Evolutionary conservation across 352 stramenopile genomes (phyloP).

Genomic region (Globisporangium spinosum): DNA sequence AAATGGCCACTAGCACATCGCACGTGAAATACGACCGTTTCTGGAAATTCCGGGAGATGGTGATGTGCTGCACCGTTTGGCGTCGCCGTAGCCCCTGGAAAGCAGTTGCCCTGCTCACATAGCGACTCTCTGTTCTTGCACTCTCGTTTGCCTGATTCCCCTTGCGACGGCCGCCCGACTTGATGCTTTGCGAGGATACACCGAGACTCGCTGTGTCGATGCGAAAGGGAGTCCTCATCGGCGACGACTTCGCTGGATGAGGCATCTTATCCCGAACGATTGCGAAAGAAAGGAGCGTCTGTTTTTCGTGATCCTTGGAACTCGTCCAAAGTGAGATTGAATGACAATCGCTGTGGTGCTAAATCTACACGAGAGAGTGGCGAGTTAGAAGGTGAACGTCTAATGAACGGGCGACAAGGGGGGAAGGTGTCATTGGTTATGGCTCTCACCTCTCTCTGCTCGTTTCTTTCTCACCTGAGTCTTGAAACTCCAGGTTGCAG

Average conservation of each 20-base stretch:
- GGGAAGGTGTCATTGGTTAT: background rate
- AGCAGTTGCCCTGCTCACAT: background rate
- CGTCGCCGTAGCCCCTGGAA: conserved; percentile 2
- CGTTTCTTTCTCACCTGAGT: background rate
- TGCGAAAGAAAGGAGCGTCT: background rate
- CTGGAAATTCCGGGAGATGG: conserved; percentile 4
- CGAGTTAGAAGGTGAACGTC: background rate
- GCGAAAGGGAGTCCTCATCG: background rate
- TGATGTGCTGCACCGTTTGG: conserved; percentile 7
- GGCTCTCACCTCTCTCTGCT: background rate
- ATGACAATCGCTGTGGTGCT: background rate
- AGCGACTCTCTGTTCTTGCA: background rate
- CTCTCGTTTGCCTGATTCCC: background rate
- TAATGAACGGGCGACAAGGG: background rate
- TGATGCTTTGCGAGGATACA: conserved; percentile 2
- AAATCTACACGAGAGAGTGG: background rate
- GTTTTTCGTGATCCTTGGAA: background rate
- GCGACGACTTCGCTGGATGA: background rate
- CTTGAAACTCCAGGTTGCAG: background rate
- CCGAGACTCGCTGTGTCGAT: background rate
- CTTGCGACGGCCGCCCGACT: conserved; percentile 7
- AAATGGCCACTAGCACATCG: background rate
- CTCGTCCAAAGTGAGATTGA: background rate
- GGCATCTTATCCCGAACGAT: background rate
- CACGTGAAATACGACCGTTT: background rate